Conservation (phyloP, 495 filamentous ascomycete genomes). For the Xylaria curta region DNA sequence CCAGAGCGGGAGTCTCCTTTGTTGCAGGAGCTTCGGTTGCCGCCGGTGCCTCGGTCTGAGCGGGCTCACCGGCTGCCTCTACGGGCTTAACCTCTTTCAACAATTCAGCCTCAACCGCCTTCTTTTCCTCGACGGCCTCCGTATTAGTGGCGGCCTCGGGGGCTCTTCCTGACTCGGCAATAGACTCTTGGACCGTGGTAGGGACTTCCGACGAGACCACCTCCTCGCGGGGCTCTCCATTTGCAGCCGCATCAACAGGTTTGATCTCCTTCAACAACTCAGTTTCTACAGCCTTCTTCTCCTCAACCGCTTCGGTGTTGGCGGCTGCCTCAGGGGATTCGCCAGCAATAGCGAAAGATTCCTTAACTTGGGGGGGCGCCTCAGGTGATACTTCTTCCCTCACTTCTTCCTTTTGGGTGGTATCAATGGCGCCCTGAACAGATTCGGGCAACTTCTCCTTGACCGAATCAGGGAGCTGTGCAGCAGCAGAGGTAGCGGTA, state of each 20-base stretch:
- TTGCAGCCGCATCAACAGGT: constrained; percentile 33
- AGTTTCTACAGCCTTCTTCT: constrained; percentile 78
- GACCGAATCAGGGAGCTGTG: constrained; percentile 44
- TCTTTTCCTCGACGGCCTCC: constrained; percentile 77
- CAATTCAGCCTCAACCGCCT: constrained; percentile 72
- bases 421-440: constrained; percentile 36
- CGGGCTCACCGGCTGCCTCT: constrained; percentile 24
- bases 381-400: constrained; percentile 52
- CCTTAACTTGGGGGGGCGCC: constrained; percentile 75
- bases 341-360: constrained; percentile 70
- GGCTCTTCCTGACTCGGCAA: constrained; percentile 64
- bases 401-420: constrained; percentile 38
- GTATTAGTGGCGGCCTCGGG: constrained; percentile 76
- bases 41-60: constrained; percentile 31
- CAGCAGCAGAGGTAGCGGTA: constrained; percentile 35
- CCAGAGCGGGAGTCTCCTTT: constrained; percentile 30
- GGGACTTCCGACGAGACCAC: constrained; percentile 66
- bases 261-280: constrained; percentile 63
- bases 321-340: constrained; percentile 73
- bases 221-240: constrained; percentile 43
- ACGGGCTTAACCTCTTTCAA: constrained; percentile 52
- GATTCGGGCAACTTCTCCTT: constrained; percentile 44
- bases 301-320: constrained; percentile 69
- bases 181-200: constrained; percentile 73
- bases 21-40: constrained; percentile 29